These are phyloP conservation scores for Arctium minus DNA, from an alignment of 129 eudicot species.

Conservation along the genomic window DNA sequence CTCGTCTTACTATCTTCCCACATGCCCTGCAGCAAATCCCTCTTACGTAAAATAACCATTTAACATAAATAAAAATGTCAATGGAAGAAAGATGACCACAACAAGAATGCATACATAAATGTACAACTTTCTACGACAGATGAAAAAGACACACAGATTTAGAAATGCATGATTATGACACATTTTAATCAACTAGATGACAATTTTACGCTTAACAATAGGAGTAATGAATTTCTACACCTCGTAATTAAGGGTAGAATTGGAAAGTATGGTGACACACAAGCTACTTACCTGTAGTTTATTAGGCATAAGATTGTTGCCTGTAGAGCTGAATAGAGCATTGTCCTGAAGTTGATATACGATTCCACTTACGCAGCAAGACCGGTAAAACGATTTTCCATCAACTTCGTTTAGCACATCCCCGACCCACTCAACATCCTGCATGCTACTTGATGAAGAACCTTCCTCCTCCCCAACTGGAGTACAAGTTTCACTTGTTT, in stretches of 20 bases:
- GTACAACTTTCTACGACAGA: neutral
- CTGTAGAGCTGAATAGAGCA: constrained; percentile 51
- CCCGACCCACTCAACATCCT: constrained; percentile 56
- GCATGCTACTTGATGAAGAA: constrained; percentile 25
- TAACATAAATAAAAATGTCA: neutral
- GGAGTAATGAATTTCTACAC: neutral
- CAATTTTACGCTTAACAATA: constrained; percentile 42
- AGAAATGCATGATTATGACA: neutral
- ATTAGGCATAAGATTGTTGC: constrained; percentile 58
- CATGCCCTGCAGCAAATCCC: constrained; percentile 61
- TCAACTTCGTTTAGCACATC: constrained; percentile 30
- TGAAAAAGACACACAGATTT: neutral
- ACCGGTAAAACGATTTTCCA: constrained; percentile 38
- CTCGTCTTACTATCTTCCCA: constrained; percentile 82
- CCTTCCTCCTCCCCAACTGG: constrained; percentile 18
- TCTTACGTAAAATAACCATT: constrained; percentile 11
- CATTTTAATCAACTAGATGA: neutral
- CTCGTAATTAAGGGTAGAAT: neutral
- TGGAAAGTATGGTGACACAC: neutral
- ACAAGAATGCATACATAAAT: neutral
- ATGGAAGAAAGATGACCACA: neutral
- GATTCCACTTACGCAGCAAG: constrained; percentile 54
- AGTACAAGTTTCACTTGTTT: constrained; percentile 12
- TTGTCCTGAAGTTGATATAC: constrained; percentile 56
- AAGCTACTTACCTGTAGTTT: constrained; percentile 67